Percentiles rank a stretch among this genome's conserved stretches.
phyloP scores from a whole-genome alignment of 2,329 filamentous ascomycete genomes.

The Epichloe glyceriae region DNA sequence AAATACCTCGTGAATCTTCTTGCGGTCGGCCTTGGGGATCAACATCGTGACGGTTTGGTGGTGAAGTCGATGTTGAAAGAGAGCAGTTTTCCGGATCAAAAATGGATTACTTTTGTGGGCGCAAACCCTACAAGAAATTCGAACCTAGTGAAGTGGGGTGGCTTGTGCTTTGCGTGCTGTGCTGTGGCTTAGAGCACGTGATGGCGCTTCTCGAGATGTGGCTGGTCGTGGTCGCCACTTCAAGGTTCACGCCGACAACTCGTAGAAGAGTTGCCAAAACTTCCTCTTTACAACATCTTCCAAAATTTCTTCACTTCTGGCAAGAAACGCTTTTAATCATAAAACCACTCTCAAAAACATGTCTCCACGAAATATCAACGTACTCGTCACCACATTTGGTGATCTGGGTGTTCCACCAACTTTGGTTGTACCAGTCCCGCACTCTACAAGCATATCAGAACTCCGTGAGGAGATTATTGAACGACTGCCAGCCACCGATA shows the following conservation, averaged over 20 bases:
- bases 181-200: slow-evolving; percentile 22
- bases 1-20: slow-evolving; percentile 87
- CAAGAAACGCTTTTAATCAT: too few relatives aligned
- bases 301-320: not conserved
- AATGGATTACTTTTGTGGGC: slow-evolving; percentile 34
- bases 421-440: slow-evolving; percentile 58
- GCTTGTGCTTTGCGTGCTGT: slow-evolving; percentile 13
- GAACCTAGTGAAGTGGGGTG: slow-evolving; percentile 22
- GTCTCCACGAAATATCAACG: slow-evolving; percentile 52
- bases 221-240: not conserved
- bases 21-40: slow-evolving; percentile 99
- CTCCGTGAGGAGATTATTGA: slow-evolving; percentile 50
- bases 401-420: slow-evolving; percentile 76
- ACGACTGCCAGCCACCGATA: slow-evolving; percentile 44
- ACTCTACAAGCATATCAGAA: slow-evolving; percentile 51
- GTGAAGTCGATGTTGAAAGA: slow-evolving; percentile 37
- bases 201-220: not conserved
- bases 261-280: not conserved
- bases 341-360: slow-evolving; percentile 24
- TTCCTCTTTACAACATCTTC: not conserved
- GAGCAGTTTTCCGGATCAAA: slow-evolving; percentile 29
- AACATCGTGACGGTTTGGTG: slow-evolving; percentile 60
- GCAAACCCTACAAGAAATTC: slow-evolving; percentile 27
- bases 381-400: slow-evolving; percentile 73
- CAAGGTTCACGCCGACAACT: not conserved